Evolutionary conservation across 2,329 filamentous ascomycete genomes (phyloP), one percentile per base, ranked within the genome.

Genomic region (Claviceps purpurea): DNA sequence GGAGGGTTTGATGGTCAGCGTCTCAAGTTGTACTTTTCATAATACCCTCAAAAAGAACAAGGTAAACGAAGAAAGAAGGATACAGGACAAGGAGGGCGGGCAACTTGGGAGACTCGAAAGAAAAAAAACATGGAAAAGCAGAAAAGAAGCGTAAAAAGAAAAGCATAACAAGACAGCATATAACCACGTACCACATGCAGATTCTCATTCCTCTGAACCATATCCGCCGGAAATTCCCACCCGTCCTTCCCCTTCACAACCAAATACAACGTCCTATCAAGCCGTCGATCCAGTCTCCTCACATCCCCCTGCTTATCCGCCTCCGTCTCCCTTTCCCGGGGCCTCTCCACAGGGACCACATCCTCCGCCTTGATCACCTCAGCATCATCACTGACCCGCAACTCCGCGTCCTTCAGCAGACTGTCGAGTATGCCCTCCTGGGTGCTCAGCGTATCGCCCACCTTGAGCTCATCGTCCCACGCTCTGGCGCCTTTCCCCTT

Each of bases 381-480:
- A 30, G 79, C 77, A 63, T 83, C 74, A 53, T 81, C 76, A 52
- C 72, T 75, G 60, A 81, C 73, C 11, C 78, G 68, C 54, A 73
- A 72, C 68, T 89, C 85, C 14, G 88, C 87, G 63, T 95, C 89
- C 61, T 80, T 77, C 47, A 95, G 69, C 55, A 95, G 70, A 59
- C 78, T 76, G 56, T 89, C 79, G 14, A 86, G 72, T 62, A 88
- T 71, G 55, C 76, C 73, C 50, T 81, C 78, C 52, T 84, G 78
- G 58, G 78, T 74, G 55, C 80, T 82, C 56, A 85, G 76, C 51
- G 74, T 65, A 54, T 89, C 85, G 13, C 87, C 89, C 2, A 93
- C 78, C 13, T 87, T 72, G 51, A 94, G 69, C 72, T 97, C 93
- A 66, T 98, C 93, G 64, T 95, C 89, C 93, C 93, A 98, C 4